Percentiles rank a stretch among this genome's conserved stretches.
Evolutionary conservation across 1,284 basidiomycete genomes (phyloP).

Genomic region (Trametes versicolor): DNA sequence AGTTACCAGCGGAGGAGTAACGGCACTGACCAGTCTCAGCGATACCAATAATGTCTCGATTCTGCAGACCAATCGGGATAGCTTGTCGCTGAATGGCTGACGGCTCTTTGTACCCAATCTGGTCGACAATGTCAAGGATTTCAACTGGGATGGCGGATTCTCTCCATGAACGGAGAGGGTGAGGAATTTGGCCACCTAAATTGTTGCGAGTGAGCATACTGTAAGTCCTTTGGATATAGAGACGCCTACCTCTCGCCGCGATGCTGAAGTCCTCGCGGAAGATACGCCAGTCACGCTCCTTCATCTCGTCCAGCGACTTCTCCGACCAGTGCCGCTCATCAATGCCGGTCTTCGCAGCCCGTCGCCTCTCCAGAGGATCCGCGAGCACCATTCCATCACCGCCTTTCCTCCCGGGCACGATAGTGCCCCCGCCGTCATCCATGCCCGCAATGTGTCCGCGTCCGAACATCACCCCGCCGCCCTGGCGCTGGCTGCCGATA

Average conservation of each 20-base stretch:
- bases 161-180: slow-evolving; percentile 91
- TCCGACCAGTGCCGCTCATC: slow-evolving; percentile 98
- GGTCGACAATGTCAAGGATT: slow-evolving; percentile 87
- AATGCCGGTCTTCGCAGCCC: slow-evolving; percentile 82
- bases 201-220: background rate
- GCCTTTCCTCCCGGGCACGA: slow-evolving; percentile 40
- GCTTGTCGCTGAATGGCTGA: slow-evolving; percentile 98
- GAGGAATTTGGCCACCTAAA: slow-evolving; percentile 90
- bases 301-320: slow-evolving; percentile 95
- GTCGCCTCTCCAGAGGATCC: slow-evolving; percentile 83
- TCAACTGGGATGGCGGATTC: slow-evolving; percentile 86
- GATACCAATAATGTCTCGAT: slow-evolving; percentile 97
- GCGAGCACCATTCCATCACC: slow-evolving; percentile 65
- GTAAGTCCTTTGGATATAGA: background rate
- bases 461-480: slow-evolving; percentile 88
- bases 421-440: slow-evolving; percentile 74
- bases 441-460: slow-evolving; percentile 86
- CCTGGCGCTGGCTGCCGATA: slow-evolving; percentile 73
- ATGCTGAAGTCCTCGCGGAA: slow-evolving; percentile 99
- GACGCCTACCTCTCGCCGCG: slow-evolving; percentile 77
- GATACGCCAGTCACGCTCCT: slow-evolving; percentile 98
- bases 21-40: slow-evolving; percentile 86
- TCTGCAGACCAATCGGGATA: slow-evolving; percentile 96
- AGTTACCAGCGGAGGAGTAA: background rate
- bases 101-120: slow-evolving; percentile 96